Evolutionary conservation across 1,284 basidiomycete species (phyloP).

Genomic region (Ceratobasidium papillatum): DNA sequence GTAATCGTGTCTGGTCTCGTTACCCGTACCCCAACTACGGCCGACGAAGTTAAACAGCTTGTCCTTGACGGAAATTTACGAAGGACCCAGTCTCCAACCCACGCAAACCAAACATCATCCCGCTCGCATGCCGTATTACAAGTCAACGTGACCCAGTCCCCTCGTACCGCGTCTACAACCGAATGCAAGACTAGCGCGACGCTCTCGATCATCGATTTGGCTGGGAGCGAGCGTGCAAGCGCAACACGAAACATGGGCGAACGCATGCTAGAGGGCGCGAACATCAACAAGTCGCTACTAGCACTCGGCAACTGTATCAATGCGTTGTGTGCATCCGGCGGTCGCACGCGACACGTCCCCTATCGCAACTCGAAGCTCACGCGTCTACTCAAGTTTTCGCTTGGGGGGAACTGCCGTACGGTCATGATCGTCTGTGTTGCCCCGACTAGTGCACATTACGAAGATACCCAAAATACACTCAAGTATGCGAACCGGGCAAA

Average conservation of each 20-base stretch:
- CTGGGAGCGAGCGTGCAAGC: constrained; percentile 93
- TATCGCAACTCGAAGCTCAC: constrained; percentile 98
- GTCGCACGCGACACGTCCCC: constrained; percentile 85
- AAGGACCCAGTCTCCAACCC: constrained; percentile 90
- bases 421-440: constrained; percentile 98
- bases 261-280: constrained; percentile 95
- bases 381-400: constrained; percentile 92
- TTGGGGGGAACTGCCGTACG: constrained; percentile 97
- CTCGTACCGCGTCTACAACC: constrained; percentile 80
- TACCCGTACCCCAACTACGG: constrained; percentile 78
- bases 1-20: constrained; percentile 89
- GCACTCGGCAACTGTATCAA: constrained; percentile 97
- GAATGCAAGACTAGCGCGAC: constrained; percentile 86
- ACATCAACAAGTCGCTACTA: constrained; percentile 96
- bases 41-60: constrained; percentile 92
- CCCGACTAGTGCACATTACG: constrained; percentile 92
- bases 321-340: constrained; percentile 90
- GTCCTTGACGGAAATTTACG: constrained; percentile 87
- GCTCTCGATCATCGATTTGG: constrained; percentile 95
- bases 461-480: constrained; percentile 97
- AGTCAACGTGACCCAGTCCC: constrained; percentile 87
- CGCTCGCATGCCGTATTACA: constrained; percentile 96
- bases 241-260: constrained; percentile 97
- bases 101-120: constrained; percentile 93
- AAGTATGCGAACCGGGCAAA: constrained; percentile 96